Conservation (phyloP, 2,329 filamentous ascomycete species). For the Aspergillus caelatus region DNA sequence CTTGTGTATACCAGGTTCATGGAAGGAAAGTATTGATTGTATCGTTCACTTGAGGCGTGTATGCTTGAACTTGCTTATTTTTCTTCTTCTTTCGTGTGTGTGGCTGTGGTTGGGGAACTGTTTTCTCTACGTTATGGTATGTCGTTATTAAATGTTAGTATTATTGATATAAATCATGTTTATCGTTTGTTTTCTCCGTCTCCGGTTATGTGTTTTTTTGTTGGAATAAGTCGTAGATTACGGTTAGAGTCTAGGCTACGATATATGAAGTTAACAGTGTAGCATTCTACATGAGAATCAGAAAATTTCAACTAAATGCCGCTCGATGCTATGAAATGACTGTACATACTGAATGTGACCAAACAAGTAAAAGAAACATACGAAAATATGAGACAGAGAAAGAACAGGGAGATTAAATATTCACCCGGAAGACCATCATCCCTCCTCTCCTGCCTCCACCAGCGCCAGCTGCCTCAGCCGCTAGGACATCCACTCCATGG, state of each 20-base stretch:
- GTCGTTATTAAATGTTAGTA: not conserved
- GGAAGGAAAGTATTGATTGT: not conserved
- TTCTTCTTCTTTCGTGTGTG: not conserved
- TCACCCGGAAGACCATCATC: constrained; percentile 39
- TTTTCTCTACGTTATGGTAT: not conserved
- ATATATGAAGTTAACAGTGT: not conserved
- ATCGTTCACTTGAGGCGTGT: not conserved
- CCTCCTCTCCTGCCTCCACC: constrained; percentile 30
- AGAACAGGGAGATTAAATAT: constrained; percentile 18
- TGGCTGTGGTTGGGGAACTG: not conserved
- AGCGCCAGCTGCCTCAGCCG: constrained; percentile 30
- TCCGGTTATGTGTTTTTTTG: not conserved
- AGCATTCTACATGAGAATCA: not conserved
- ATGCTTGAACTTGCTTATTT: not conserved
- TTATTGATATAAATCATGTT: not conserved
- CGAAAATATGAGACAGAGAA: constrained; percentile 3
- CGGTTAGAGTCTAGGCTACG: not conserved
- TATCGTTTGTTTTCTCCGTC: not conserved
- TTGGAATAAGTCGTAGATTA: not conserved
- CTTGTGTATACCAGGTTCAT: not conserved
- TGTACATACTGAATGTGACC: not conserved
- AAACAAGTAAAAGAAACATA: not conserved
- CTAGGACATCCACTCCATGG: constrained; percentile 38
- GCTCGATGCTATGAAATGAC: not conserved
- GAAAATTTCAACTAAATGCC: not conserved